Percentiles rank a stretch among this genome's conserved stretches.
Evolutionary conservation across 352 stramenopile genomes (phyloP).

Genomic region (Phytopythium vexans): DNA sequence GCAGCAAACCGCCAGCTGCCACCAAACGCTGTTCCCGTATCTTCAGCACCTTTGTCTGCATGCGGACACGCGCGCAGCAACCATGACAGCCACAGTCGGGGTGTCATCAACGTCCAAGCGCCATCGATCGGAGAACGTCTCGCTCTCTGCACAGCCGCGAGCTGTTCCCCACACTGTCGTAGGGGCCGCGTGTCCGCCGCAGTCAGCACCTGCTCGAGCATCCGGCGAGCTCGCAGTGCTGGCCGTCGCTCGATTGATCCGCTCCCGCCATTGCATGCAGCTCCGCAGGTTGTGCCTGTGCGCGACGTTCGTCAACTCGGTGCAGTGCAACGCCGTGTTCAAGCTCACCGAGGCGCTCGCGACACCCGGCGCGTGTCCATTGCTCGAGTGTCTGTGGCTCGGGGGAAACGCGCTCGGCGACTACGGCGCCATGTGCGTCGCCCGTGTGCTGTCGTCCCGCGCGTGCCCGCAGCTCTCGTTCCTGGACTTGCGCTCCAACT

Average conservation of each 20-base stretch:
- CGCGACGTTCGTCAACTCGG: slow-evolving; percentile 19
- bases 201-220: not conserved
- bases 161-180: slow-evolving; percentile 4
- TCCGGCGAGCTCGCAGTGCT: slow-evolving; percentile 15
- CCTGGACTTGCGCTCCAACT: slow-evolving; percentile 24
- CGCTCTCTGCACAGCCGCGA: not conserved
- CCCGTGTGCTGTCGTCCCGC: slow-evolving; percentile 5
- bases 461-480: slow-evolving; percentile 8
- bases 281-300: slow-evolving; percentile 15
- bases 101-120: not conserved
- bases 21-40: slow-evolving; percentile 10
- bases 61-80: not conserved
- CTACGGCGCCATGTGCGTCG: slow-evolving; percentile 17
- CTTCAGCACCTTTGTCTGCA: slow-evolving; percentile 14
- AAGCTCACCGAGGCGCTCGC: slow-evolving; percentile 12
- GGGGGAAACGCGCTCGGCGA: slow-evolving; percentile 25
- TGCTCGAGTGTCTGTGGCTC: slow-evolving; percentile 14
- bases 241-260: slow-evolving; percentile 8
- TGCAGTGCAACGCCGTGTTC: slow-evolving; percentile 14
- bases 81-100: not conserved
- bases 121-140: not conserved
- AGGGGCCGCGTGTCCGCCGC: not conserved
- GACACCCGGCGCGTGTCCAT: slow-evolving; percentile 4
- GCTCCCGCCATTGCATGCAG: not conserved
- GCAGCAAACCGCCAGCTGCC: not conserved